Evolutionary conservation across 2,329 filamentous ascomycete genomes (phyloP), one percentile per base, ranked within the genome.

Genomic region (Ophiobolus disseminans): DNA sequence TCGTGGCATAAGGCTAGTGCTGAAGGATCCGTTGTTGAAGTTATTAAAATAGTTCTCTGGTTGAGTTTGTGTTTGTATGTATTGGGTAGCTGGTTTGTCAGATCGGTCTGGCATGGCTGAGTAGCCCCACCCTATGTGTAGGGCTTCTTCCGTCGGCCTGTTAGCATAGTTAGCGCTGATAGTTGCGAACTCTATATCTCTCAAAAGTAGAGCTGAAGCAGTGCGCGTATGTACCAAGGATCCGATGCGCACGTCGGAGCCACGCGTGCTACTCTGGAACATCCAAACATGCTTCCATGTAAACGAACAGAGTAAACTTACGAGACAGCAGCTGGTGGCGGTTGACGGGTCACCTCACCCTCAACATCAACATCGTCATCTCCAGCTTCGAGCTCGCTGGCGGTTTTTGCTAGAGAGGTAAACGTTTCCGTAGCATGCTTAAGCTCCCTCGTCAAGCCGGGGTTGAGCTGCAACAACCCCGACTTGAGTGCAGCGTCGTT

Each of bases 401-500:
- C 76, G 10, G 57, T 60, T 48, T 81, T 82, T 2, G 80, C 76
- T 13, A 87, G 75, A 1, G 75, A 72, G 3, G 85, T 75, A 48
- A 91, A 85, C 25, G 76, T 82, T 60, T 85, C 78, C 0, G 80
- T 84, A 10, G 83, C 79, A 4, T 75, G 71, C 38, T 80, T 80
- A 10, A 91, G 75, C 40, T 84, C 80, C 21, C 77, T 75, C 3
- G 80, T 81, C 30, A 89, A 78, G 13, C 81, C 78, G 0, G 86
- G 82, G 6, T 82, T 77, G 25, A 78, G 68, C 25, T 83, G 77
- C 6, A 87, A 72, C 16, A 88, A 64, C n/a, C 85, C 83, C 45
- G 82, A 79, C 23, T 76, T 72, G 17, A 85, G 65, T 2, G 84
- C 81, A 30, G 81, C 82, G 55, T 89, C 83, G 53, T 88, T 84